Base-by-base conservation (phyloP, 306 rosid genomes). In the Cyamopsis tetragonoloba region DNA sequence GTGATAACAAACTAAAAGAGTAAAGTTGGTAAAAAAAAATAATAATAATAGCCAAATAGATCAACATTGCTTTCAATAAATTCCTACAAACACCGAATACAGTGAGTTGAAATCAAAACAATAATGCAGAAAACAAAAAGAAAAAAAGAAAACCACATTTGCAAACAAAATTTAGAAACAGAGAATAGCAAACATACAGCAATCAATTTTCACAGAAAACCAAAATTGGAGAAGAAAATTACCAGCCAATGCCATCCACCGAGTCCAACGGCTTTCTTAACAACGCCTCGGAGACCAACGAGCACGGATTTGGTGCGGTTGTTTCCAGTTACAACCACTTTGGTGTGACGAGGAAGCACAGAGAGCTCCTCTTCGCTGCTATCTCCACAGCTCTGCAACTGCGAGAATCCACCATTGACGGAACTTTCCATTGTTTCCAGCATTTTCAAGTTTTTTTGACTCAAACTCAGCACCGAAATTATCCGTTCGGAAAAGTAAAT, bases 181-280 rank as follows among this genome's bases (percentile, higher is more conserved):
- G 17, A 11, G 31, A n/a, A n/a, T n/a, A n/a, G n/a, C n/a, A n/a
- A n/a, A n/a, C n/a, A n/a, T n/a, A n/a, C n/a, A 51, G 51, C 32
- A 50, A 49, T 7, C 14, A 28, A 59, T 41, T 63, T 49, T 68
- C 23, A 44, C 19, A 20, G 17, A 4, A 10, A 9, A 20, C 23
- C 1, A 72, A 69, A 55, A 60, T 43, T 27, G 39, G 44, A 6
- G 1, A 9, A 51, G 47, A 51, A 53, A 89, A 18, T 84, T 84
- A 93, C 98, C 89, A 93, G 98, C 98, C 98, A 93, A 88, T 93
- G 98, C 98, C 98, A 93, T 0, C 98, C 98, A 28, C 98, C 98
- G 2, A 89, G 70, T 0, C 99, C 99, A 20, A 93, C 99, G 62
- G 99, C 99, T 74, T 93, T 93, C 86, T 93, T 93, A 24, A 93